Percentiles rank a stretch among this genome's conserved stretches.
phyloP scores from a whole-genome alignment of 176 grass and related monocot genomes.

The Oryza officinalis region DNA sequence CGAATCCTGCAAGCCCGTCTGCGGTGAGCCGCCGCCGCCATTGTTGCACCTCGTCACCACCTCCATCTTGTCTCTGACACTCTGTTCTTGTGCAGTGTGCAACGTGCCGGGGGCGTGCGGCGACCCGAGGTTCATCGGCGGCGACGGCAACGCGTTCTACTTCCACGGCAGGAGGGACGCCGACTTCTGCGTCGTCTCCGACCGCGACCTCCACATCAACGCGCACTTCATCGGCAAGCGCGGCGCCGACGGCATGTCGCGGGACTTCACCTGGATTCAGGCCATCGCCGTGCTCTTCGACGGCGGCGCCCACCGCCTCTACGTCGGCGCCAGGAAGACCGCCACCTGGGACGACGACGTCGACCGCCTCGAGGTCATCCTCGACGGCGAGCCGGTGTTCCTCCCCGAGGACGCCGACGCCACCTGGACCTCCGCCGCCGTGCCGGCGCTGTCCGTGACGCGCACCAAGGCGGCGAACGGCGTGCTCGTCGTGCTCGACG shows the following conservation, averaged over 20 bases:
- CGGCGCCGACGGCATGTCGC: constrained; percentile 30
- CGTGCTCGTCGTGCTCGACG: constrained; percentile 32
- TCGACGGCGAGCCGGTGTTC: constrained; percentile 29
- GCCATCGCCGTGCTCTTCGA: constrained; percentile 56
- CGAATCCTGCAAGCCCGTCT: constrained; percentile 31
- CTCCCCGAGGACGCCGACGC: background rate
- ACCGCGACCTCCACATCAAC: constrained; percentile 63
- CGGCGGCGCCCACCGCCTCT: constrained; percentile 34
- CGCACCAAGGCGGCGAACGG: constrained; percentile 51
- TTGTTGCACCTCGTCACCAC: background rate
- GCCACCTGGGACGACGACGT: constrained; percentile 41
- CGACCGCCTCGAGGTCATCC: constrained; percentile 44
- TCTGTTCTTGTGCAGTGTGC: constrained; percentile 11
- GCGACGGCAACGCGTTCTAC: constrained; percentile 60
- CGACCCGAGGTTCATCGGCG: constrained; percentile 63
- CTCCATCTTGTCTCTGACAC: too few relatives aligned
- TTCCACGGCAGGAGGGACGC: constrained; percentile 47
- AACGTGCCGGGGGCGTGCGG: constrained; percentile 37
- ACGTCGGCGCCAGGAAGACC: constrained; percentile 46
- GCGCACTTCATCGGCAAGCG: constrained; percentile 61
- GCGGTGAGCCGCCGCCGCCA: background rate
- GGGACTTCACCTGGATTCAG: constrained; percentile 66
- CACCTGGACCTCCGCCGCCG: constrained; percentile 19
- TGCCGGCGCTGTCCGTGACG: constrained; percentile 27
- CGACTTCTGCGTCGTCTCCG: constrained; percentile 60